Percentiles rank a stretch among this genome's conserved stretches.
phyloP scores from a whole-genome alignment of 805 yeast species.

The Starmerella powellii region DNA sequence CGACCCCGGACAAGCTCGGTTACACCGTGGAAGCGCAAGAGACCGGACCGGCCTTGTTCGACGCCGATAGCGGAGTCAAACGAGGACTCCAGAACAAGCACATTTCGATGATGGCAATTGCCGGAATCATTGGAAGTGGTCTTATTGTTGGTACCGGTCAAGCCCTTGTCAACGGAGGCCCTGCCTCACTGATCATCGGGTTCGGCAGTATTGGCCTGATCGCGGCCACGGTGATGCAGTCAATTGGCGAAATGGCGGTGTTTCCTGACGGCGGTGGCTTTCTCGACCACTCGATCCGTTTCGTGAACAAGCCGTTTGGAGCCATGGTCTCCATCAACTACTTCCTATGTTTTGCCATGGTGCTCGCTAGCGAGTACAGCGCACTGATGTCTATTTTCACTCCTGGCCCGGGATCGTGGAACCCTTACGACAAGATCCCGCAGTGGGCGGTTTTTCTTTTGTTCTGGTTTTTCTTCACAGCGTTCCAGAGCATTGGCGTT shows the following conservation, averaged over 20 bases:
- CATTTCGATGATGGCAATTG: constrained; percentile 69
- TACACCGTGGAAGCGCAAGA: not conserved
- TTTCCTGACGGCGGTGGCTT: constrained; percentile 46
- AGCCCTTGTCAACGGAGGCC: constrained; percentile 39
- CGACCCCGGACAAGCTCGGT: not conserved
- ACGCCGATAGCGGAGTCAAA: constrained; percentile 29
- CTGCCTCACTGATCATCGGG: constrained; percentile 40
- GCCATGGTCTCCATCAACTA: constrained; percentile 40
- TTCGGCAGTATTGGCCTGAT: constrained; percentile 40
- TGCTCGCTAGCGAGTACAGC: constrained; percentile 40
- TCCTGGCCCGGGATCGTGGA: constrained; percentile 13
- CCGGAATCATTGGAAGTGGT: constrained; percentile 78
- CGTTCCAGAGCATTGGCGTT: constrained; percentile 40
- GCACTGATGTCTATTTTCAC: constrained; percentile 37
- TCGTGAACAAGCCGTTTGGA: constrained; percentile 38
- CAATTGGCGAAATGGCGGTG: constrained; percentile 45
- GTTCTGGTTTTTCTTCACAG: constrained; percentile 41
- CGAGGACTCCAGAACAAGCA: constrained; percentile 49
- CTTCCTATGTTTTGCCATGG: constrained; percentile 39
- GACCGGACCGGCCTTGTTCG: constrained; percentile 22
- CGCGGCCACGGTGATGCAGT: constrained; percentile 42
- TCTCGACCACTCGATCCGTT: constrained; percentile 37
- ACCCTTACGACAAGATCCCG: constrained; percentile 36
- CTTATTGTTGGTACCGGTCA: constrained; percentile 52
- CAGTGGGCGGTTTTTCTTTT: constrained; percentile 39